Conservation (phyloP, 78 protist species). For the Blattamonas nauphoetae region DNA sequence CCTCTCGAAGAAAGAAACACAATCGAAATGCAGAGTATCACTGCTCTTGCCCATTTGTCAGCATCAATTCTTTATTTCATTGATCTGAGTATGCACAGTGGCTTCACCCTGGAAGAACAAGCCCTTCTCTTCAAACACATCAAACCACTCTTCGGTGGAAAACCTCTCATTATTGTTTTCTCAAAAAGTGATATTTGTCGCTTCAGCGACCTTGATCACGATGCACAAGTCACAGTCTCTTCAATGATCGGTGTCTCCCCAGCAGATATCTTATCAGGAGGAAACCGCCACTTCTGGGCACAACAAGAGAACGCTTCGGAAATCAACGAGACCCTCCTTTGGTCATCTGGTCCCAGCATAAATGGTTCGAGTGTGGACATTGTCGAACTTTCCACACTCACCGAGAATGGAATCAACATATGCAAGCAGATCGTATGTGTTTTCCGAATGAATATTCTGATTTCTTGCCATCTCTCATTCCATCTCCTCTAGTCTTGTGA, state of each 20-base stretch:
- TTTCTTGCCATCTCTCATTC: neutral
- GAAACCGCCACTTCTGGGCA: constrained; percentile 60
- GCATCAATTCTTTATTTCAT: constrained; percentile 78
- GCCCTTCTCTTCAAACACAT: constrained; percentile 74
- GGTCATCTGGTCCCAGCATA: neutral
- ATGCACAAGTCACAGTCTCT: neutral
- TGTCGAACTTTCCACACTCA: neutral
- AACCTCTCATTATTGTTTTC: constrained; percentile 86
- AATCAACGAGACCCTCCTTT: neutral
- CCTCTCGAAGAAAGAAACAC: constrained; percentile 95
- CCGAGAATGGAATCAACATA: neutral
- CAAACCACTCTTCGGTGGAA: constrained; percentile 85
- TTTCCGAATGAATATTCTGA: neutral
- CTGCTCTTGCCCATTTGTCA: constrained; percentile 96
- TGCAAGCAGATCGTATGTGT: neutral
- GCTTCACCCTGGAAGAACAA: constrained; percentile 80
- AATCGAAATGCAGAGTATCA: constrained; percentile 98
- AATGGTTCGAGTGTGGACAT: neutral
- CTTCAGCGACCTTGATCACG: constrained; percentile 56
- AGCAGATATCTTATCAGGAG: constrained; percentile 40
- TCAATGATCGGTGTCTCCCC: constrained; percentile 24
- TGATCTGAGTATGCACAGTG: constrained; percentile 90
- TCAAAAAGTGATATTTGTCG: constrained; percentile 74
- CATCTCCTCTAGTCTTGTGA: constrained; percentile 67
- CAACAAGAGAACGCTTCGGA: neutral